phyloP scores from a whole-genome alignment of 495 filamentous ascomycete genomes.

The Amphirosellinia nigrospora region DNA sequence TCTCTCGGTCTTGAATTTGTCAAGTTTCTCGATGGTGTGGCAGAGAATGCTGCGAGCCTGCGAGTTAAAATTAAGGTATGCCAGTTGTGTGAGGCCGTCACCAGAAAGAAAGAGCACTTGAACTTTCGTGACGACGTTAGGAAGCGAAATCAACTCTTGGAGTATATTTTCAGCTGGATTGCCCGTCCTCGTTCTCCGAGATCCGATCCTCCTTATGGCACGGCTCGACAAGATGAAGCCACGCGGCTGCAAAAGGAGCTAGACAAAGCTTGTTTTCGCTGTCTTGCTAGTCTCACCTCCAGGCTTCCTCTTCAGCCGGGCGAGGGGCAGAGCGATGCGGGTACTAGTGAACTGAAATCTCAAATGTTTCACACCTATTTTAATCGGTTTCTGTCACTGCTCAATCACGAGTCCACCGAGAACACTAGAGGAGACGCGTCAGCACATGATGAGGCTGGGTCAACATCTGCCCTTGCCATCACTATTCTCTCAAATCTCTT shows the following conservation, averaged over 20 bases:
- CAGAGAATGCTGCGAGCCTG: slow-evolving; percentile 57
- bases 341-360: slow-evolving; percentile 65
- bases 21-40: slow-evolving; percentile 61
- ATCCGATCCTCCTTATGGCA: slow-evolving; percentile 32
- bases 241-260: slow-evolving; percentile 64
- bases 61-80: slow-evolving; percentile 71
- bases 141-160: slow-evolving; percentile 67
- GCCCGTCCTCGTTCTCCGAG: slow-evolving; percentile 56
- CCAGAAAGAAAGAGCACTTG: slow-evolving; percentile 68
- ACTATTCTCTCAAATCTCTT: slow-evolving; percentile 68
- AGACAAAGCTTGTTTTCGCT: slow-evolving; percentile 65
- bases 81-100: slow-evolving; percentile 66
- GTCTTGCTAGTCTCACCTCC: slow-evolving; percentile 66
- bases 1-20: slow-evolving; percentile 65
- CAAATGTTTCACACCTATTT: slow-evolving; percentile 74
- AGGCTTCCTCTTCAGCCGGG: slow-evolving; percentile 67
- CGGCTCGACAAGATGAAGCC: slow-evolving; percentile 55
- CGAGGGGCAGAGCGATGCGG: slow-evolving; percentile 66
- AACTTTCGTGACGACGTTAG: slow-evolving; percentile 70
- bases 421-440: slow-evolving; percentile 43
- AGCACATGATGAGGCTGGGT: slow-evolving; percentile 51
- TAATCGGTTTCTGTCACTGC: slow-evolving; percentile 64
- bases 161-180: slow-evolving; percentile 70
- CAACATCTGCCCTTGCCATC: slow-evolving; percentile 65
- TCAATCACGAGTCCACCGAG: slow-evolving; percentile 61